phyloP scores from a whole-genome alignment of 2,329 filamentous ascomycete species.

The Claviceps purpurea region DNA sequence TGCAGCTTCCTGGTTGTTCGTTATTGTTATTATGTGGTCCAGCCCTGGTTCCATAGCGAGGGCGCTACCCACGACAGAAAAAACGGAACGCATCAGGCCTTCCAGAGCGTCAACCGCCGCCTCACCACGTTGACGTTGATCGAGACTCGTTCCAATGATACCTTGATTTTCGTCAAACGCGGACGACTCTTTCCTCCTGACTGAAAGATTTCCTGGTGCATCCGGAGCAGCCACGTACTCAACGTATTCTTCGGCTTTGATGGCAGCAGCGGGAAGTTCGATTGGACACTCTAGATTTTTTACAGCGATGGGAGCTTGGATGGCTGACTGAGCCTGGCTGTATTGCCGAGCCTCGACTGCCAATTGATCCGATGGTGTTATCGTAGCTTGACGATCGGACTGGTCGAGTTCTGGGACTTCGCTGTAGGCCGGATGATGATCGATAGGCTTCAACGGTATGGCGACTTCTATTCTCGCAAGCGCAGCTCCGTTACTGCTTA shows the following conservation, averaged over 20 bases:
- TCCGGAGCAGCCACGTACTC: constrained; percentile 33
- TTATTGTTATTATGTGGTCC: constrained; percentile 39
- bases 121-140: constrained; percentile 73
- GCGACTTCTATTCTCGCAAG: constrained; percentile 30
- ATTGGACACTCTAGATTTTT: constrained; percentile 26
- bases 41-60: constrained; percentile 41
- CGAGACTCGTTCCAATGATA: constrained; percentile 48
- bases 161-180: constrained; percentile 39
- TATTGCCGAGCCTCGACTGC: constrained; percentile 7
- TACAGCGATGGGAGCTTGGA: neutral
- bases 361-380: constrained; percentile 8
- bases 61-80: constrained; percentile 61
- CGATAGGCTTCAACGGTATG: constrained; percentile 31
- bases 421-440: constrained; percentile 23
- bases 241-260: constrained; percentile 40
- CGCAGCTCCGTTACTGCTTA: constrained; percentile 3
- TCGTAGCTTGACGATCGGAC: constrained; percentile 1
- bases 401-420: constrained; percentile 16
- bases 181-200: constrained; percentile 39
- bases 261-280: constrained; percentile 29
- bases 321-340: constrained; percentile 1
- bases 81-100: constrained; percentile 56
- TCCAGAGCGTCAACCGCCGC: constrained; percentile 58
- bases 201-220: constrained; percentile 33
- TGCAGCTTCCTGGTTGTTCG: constrained; percentile 46